Conservation (phyloP, 2,329 filamentous ascomycete species). For the Fusarium hainanense region DNA sequence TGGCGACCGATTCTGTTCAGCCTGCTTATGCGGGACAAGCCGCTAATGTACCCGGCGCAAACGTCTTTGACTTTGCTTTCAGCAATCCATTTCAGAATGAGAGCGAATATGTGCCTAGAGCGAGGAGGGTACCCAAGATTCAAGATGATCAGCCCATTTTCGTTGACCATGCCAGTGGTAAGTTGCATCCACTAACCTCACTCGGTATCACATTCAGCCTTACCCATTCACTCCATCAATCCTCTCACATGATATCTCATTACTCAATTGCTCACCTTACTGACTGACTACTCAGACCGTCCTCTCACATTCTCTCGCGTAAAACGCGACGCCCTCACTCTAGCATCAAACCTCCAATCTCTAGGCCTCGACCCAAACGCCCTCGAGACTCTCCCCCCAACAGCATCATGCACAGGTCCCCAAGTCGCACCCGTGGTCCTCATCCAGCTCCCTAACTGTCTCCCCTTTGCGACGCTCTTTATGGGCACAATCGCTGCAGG, state of each 20-base stretch:
- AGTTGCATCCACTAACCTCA: constrained; percentile 11
- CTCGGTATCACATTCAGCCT: background rate
- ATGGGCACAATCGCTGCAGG: constrained; percentile 55
- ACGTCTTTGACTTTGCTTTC: constrained; percentile 53
- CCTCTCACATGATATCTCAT: background rate
- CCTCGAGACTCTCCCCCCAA: constrained; percentile 52
- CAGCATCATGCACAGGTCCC: constrained; percentile 52
- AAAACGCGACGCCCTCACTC: constrained; percentile 49
- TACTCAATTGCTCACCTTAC: background rate
- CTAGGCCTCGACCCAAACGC: constrained; percentile 52
- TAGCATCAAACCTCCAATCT: constrained; percentile 51
- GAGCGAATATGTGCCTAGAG: constrained; percentile 45
- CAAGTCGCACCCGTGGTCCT: constrained; percentile 56
- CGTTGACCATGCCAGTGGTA: constrained; percentile 55
- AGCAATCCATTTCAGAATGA: constrained; percentile 52
- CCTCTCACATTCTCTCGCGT: constrained; percentile 51
- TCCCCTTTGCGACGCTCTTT: constrained; percentile 52
- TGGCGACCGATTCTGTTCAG: constrained; percentile 27
- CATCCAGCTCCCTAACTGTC: constrained; percentile 56
- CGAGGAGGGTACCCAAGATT: constrained; percentile 49
- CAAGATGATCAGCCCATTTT: constrained; percentile 52
- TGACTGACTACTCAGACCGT: constrained; percentile 46
- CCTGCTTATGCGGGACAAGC: constrained; percentile 32
- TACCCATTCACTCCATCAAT: background rate
- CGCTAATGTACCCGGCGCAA: constrained; percentile 40